Evolutionary conservation across 2,329 filamentous ascomycete species (phyloP), one percentile per base, ranked within the genome.

Genomic region (Exserohilum turcica): DNA sequence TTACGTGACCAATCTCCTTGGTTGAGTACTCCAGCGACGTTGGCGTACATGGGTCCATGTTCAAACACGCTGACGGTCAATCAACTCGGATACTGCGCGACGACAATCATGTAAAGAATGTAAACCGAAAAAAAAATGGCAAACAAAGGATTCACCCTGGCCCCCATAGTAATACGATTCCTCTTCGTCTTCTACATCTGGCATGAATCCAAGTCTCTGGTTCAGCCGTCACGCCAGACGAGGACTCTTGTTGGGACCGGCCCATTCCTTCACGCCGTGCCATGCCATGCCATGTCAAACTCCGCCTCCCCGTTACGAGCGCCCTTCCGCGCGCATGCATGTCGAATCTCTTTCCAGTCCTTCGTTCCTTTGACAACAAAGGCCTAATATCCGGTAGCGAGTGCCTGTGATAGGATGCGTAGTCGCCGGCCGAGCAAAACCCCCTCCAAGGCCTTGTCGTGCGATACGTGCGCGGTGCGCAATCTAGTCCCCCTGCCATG

Each of bases 181-280:
- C 38, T 28, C 18, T 28, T 32, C 28, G 31, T 32, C 24, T 12
- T 48, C 21, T 15, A 3, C 12, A 29, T n/a, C 5, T 9, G 16
- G n/a, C 16, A 16, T 21, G 37, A 43, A 38, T 45, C 50, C 50
- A 48, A n/a, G 18, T 10, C 35, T 31, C 27, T 27, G 50, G 50
- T 53, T 38, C 50, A 38, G 50, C 50, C 50, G 50, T 38, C 28
- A 6, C 13, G 28, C 31, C 12, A 24, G 32, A 32, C 44, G 38
- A 38, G 45, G 50, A 15, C 35, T 32, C 9, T 27, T 43, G 45
- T 49, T 49, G 50, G 44, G 46, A 49, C 16, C 45, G 35, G 38
- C 19, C 33, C 45, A 53, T 53, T 31, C 32, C 28, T 43, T 33
- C 32, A 36, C 27, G 45, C 27, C 45, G n/a, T n/a, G n/a, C n/a